Evolutionary conservation across 2,329 filamentous ascomycete genomes (phyloP).

Genomic region (Hirsutella rhossiliensis): DNA sequence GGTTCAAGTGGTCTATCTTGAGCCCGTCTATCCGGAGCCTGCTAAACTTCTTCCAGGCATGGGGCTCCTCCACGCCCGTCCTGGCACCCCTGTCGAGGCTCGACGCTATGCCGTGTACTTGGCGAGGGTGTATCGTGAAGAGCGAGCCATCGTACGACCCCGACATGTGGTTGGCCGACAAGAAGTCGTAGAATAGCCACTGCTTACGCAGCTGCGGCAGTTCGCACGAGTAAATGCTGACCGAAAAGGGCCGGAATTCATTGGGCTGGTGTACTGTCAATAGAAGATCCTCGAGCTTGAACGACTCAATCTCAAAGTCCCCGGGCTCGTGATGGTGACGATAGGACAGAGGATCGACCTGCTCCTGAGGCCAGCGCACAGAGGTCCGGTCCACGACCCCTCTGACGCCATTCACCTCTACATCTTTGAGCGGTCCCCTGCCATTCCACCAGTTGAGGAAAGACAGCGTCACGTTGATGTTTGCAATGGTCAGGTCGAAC

Average conservation of each 20-base stretch:
- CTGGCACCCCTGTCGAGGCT: slow-evolving; percentile 40
- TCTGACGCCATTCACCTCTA: slow-evolving; percentile 86
- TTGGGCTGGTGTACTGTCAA: slow-evolving; percentile 85
- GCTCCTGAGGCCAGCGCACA: slow-evolving; percentile 53
- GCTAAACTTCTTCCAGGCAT: slow-evolving; percentile 91
- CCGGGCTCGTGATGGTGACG: slow-evolving; percentile 79
- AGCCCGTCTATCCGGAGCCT: slow-evolving; percentile 84
- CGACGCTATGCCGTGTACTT: slow-evolving; percentile 70
- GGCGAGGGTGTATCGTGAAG: slow-evolving; percentile 92
- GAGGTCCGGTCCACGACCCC: slow-evolving; percentile 86
- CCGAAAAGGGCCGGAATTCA: slow-evolving; percentile 84
- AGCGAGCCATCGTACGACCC: slow-evolving; percentile 91
- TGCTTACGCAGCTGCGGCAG: slow-evolving; percentile 86
- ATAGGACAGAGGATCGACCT: slow-evolving; percentile 73
- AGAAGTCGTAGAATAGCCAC: slow-evolving; percentile 95
- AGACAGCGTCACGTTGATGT: slow-evolving; percentile 89
- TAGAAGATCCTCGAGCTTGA: slow-evolving; percentile 89
- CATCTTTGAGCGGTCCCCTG: slow-evolving; percentile 79
- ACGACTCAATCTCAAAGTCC: slow-evolving; percentile 94
- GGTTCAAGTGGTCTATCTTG: slow-evolving; percentile 91
- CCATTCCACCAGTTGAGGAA: slow-evolving; percentile 99
- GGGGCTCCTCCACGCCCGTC: slow-evolving; percentile 47
- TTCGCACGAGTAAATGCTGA: slow-evolving; percentile 94
- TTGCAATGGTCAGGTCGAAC: slow-evolving; percentile 89
- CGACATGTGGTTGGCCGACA: slow-evolving; percentile 91